Evolutionary conservation across 345 rosid genomes (phyloP).

Genomic region (Eucalyptus melliodora): DNA sequence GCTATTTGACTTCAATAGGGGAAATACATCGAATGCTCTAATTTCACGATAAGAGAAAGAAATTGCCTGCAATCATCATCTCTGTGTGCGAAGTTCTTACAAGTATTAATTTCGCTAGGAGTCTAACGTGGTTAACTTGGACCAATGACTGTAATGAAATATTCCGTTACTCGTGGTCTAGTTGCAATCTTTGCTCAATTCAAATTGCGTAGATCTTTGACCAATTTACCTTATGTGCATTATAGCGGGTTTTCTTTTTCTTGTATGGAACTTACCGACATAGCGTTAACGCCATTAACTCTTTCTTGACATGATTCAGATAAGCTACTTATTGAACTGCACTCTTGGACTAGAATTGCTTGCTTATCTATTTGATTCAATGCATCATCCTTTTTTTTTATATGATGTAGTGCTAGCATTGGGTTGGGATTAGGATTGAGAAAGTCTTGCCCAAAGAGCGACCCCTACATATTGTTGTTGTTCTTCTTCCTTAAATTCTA

Average conservation of each 20-base stretch:
- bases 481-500: background rate
- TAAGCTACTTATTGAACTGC: too few relatives aligned
- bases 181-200: background rate
- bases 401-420: too few relatives aligned
- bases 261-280: background rate
- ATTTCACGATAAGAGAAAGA: background rate
- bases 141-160: background rate
- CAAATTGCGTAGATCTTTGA: background rate
- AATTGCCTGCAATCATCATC: background rate
- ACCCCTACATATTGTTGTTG: too few relatives aligned
- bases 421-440: too few relatives aligned
- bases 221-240: background rate
- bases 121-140: background rate
- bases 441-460: too few relatives aligned
- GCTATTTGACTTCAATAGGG: background rate
- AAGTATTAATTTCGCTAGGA: background rate
- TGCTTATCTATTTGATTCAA: too few relatives aligned
- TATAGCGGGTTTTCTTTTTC: background rate
- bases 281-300: background rate
- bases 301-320: too few relatives aligned
- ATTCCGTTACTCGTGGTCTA: accelerated
- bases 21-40: background rate
- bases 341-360: too few relatives aligned
- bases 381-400: too few relatives aligned
- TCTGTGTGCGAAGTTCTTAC: background rate